phyloP scores from a whole-genome alignment of 768 basidiomycete species.

The Harrya chromipes region DNA sequence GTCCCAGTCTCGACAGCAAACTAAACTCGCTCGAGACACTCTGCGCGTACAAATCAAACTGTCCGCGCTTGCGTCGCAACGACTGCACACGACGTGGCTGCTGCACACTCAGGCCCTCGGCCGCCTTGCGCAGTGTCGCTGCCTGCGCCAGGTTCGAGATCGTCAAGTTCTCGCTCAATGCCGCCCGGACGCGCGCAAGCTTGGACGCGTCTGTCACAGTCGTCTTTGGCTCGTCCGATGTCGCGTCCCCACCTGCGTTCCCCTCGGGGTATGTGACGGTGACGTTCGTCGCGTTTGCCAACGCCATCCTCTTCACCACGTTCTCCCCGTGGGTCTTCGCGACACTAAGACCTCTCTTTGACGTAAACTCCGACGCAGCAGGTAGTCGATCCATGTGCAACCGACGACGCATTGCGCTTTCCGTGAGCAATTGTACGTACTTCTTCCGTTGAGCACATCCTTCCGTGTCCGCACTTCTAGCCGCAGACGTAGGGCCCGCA shows the following conservation, averaged over 20 bases:
- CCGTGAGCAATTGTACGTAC: conserved; percentile 20
- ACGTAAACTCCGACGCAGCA: not conserved
- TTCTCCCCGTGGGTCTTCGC: conserved; percentile 1
- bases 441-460: conserved; percentile 9
- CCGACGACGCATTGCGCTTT: conserved; percentile 20
- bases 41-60: conserved; percentile 16
- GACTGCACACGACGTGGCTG: not conserved
- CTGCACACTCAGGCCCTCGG: not conserved
- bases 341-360: not conserved
- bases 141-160: conserved; percentile 12
- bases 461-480: not conserved
- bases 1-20: conserved; percentile 5
- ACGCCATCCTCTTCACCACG: conserved; percentile 9
- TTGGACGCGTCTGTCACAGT: conserved; percentile 6
- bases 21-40: conserved; percentile 14
- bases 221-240: not conserved
- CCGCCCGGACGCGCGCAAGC: conserved; percentile 7
- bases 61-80: conserved; percentile 8
- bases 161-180: conserved; percentile 19
- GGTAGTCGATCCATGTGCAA: conserved; percentile 8
- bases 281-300: conserved; percentile 16
- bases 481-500: too few species aligned
- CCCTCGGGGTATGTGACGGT: not conserved
- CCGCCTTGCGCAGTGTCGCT: conserved; percentile 5
- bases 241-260: not conserved